Evolutionary conservation across 768 basidiomycete genomes (phyloP).

Genomic region (Tephrocybe rancida): DNA sequence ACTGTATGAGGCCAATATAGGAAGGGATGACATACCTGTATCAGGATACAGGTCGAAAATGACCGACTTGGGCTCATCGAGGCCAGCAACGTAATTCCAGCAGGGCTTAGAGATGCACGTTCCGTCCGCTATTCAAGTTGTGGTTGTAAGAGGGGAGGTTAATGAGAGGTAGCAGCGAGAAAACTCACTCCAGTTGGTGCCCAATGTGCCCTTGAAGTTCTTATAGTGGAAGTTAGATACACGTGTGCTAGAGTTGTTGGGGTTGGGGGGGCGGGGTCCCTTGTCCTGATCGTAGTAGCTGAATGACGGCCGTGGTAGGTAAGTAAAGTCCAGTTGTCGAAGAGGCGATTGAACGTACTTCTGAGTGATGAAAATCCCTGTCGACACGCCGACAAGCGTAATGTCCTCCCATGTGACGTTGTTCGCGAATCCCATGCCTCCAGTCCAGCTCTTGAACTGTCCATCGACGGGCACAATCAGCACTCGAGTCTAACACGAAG

Average conservation of each 20-base stretch:
- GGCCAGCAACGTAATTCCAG: conserved; percentile 40
- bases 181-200: conserved; percentile 38
- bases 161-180: background rate
- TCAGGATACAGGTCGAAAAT: conserved; percentile 39
- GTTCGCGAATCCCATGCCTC: conserved; percentile 47
- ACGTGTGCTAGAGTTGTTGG: conserved; percentile 34
- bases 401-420: conserved; percentile 53
- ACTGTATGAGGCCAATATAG: background rate
- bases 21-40: conserved; percentile 26
- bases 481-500: background rate
- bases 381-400: conserved; percentile 43
- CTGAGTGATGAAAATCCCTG: conserved; percentile 48
- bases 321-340: background rate
- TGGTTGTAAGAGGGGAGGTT: background rate
- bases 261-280: conserved; percentile 31
- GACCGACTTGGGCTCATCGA: conserved; percentile 33
- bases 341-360: conserved; percentile 27
- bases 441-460: conserved; percentile 52
- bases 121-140: conserved; percentile 30
- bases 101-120: conserved; percentile 40
- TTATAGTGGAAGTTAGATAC: conserved; percentile 36
- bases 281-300: conserved; percentile 57
- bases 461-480: background rate
- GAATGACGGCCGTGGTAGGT: background rate
- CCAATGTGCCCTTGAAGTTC: conserved; percentile 35